phyloP scores from a whole-genome alignment of 495 filamentous ascomycete genomes.

The Daldinia concentrica region DNA sequence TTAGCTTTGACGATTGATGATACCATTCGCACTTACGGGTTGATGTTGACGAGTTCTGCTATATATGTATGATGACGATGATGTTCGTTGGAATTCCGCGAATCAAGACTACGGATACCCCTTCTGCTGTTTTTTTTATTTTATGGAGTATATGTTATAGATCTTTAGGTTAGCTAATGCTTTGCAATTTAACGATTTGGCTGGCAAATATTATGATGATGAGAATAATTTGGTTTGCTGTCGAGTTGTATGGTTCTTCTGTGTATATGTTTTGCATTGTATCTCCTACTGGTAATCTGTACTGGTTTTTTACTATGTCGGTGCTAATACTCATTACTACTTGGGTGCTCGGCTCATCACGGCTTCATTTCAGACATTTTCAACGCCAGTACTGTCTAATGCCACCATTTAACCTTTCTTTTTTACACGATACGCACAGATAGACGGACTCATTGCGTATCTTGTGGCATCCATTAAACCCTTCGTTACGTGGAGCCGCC shows the following conservation, averaged over 20 bases:
- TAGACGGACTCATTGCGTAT: too few species aligned
- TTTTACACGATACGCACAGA: too few species aligned
- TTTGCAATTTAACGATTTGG: background rate
- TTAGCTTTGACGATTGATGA: conserved; percentile 29
- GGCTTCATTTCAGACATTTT: too few species aligned
- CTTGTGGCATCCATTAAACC: too few species aligned
- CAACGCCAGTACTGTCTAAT: too few species aligned
- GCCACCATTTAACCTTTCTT: too few species aligned
- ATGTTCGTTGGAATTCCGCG: conserved; percentile 8
- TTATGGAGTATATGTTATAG: background rate
- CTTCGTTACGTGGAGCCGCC: too few species aligned
- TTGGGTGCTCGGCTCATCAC: too few species aligned
- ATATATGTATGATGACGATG: background rate
- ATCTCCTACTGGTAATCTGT: background rate
- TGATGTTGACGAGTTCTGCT: background rate
- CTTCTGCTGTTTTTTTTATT: conserved; percentile 13
- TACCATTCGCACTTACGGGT: conserved; percentile 32
- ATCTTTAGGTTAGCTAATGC: background rate
- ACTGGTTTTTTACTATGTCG: background rate
- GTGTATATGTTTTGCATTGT: background rate
- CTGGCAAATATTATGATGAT: background rate
- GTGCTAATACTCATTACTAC: background rate
- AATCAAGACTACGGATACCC: conserved; percentile 37
- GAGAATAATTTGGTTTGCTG: background rate
- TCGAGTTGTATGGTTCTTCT: background rate